Percentiles rank a stretch among this genome's conserved stretches.
These are phyloP conservation scores for Penstemon davidsonii DNA, from an alignment of 257 asterid species.

Conservation along the genomic window DNA sequence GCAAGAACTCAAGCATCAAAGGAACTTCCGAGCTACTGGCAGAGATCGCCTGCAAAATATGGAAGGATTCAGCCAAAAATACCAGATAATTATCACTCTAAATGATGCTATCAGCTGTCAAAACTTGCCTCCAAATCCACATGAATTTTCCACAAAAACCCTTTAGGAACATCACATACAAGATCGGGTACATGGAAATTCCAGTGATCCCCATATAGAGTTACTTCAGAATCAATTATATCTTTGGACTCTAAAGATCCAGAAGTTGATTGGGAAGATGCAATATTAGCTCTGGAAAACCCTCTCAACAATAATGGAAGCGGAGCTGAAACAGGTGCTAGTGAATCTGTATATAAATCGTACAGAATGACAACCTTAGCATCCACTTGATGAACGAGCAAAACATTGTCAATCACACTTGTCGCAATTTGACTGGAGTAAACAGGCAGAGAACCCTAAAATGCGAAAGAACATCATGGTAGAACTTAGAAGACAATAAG, in stretches of 20 bases:
- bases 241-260: conserved; percentile 43
- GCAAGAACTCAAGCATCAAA: conserved; percentile 77
- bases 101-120: conserved; percentile 19
- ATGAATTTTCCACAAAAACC: conserved; percentile 75
- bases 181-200: conserved; percentile 85
- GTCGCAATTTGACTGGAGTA: conserved; percentile 72
- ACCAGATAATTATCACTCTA: conserved; percentile 24
- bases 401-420: conserved; percentile 80
- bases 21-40: conserved; percentile 91
- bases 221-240: conserved; percentile 48
- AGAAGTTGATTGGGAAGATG: conserved; percentile 48
- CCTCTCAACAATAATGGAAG: conserved; percentile 89
- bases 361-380: conserved; percentile 92
- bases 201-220: conserved; percentile 81
- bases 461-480: conserved; percentile 25
- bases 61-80: conserved; percentile 29
- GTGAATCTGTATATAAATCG: conserved; percentile 74
- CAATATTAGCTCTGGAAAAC: conserved; percentile 46
- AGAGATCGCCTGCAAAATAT: conserved; percentile 74
- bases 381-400: conserved; percentile 93
- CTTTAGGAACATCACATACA: conserved; percentile 68
- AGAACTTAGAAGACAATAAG: conserved; percentile 15
- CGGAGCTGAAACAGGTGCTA: conserved; percentile 88
- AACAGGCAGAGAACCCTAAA: conserved; percentile 87
- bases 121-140: conserved; percentile 88